Conservation (phyloP, 306 rosid species). For the Rosa rugosa region DNA sequence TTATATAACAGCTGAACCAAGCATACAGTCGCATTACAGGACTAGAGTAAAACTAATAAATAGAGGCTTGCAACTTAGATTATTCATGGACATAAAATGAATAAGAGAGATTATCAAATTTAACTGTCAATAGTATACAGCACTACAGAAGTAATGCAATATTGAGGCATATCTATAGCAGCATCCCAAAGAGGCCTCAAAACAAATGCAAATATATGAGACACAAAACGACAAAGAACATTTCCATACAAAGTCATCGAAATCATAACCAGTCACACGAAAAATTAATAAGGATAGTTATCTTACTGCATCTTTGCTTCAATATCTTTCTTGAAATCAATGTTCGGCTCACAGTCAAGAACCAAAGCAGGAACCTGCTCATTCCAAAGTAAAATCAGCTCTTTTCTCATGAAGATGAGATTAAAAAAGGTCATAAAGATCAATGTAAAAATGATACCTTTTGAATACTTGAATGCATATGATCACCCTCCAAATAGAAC, state of each 20-base stretch:
- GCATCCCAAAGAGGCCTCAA: not conserved
- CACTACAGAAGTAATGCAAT: not conserved
- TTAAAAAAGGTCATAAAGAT: constrained; percentile 15
- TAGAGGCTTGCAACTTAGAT: not conserved
- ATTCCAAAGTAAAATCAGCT: constrained; percentile 21
- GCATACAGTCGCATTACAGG: not conserved
- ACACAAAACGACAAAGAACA: not conserved
- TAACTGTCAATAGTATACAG: not conserved
- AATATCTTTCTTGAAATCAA: constrained; percentile 91
- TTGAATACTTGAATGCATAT: constrained; percentile 97
- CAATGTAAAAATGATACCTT: constrained; percentile 51
- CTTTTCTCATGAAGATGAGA: not conserved
- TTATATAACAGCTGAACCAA: not conserved
- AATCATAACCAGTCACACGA: not conserved
- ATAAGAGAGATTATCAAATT: not conserved
- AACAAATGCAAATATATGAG: not conserved
- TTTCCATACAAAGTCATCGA: not conserved
- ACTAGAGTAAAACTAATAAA: not conserved
- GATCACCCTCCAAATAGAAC: constrained; percentile 89
- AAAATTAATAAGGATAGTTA: not conserved
- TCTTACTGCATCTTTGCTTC: constrained; percentile 95
- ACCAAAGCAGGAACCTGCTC: constrained; percentile 96
- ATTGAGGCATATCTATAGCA: not conserved
- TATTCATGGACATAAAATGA: not conserved
- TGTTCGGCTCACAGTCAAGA: constrained; percentile 96